Evolutionary conservation across 2,329 filamentous ascomycete species (phyloP).

Genomic region (Nemania sp.): DNA sequence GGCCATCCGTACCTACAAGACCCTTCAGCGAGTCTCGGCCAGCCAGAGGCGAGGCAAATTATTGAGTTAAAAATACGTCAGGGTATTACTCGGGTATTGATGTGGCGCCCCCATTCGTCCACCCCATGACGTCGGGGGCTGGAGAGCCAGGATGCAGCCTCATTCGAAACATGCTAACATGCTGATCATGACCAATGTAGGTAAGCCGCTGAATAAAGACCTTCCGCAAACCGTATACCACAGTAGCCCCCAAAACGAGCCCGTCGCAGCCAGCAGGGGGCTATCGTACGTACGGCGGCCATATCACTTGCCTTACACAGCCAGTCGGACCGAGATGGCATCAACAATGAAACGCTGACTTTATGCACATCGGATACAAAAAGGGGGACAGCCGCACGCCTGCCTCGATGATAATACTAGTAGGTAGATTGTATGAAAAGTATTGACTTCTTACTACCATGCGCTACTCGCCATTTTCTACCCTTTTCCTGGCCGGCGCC

Average conservation of each 20-base stretch:
- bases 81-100: too few species aligned
- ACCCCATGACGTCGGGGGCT: too few species aligned
- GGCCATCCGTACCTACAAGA: too few species aligned
- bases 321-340: constrained; percentile 21
- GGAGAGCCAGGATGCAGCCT: too few species aligned
- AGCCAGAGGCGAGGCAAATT: too few species aligned
- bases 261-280: background rate
- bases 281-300: constrained; percentile 14
- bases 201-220: background rate
- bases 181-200: too few species aligned
- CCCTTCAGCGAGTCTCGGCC: too few species aligned
- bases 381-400: background rate
- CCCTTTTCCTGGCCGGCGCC: constrained; percentile 32
- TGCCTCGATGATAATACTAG: background rate
- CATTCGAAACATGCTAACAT: too few species aligned
- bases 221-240: background rate
- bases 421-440: background rate
- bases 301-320: background rate
- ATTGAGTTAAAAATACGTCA: too few species aligned
- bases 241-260: too few species aligned
- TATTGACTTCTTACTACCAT: constrained; percentile 25
- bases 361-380: constrained; percentile 2
- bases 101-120: too few species aligned
- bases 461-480: constrained; percentile 34
- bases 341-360: background rate